These are phyloP conservation scores for Neoascochyta sp. DNA, from an alignment of 2,329 filamentous ascomycete genomes.

Conservation along the genomic window DNA sequence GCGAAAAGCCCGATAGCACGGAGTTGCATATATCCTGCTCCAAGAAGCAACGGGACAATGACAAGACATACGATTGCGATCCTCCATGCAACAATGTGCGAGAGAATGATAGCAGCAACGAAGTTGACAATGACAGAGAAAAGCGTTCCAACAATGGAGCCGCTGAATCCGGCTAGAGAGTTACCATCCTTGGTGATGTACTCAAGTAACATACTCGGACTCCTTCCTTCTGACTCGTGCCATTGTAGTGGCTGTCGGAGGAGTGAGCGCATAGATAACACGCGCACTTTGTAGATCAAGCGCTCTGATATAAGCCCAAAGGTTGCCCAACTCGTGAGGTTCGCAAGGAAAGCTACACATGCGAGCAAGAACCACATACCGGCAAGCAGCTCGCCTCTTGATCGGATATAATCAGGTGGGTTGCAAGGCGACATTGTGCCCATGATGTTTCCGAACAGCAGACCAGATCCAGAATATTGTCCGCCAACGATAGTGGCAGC, in stretches of 20 bases:
- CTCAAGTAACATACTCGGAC: constrained; percentile 59
- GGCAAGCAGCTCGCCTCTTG: constrained; percentile 52
- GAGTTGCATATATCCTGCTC: constrained; percentile 66
- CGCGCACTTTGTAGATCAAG: constrained; percentile 60
- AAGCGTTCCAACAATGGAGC: constrained; percentile 66
- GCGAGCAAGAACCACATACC: constrained; percentile 60
- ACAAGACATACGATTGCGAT: constrained; percentile 70
- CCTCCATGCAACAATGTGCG: constrained; percentile 70
- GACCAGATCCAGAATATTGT: constrained; percentile 55
- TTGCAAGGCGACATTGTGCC: constrained; percentile 56
- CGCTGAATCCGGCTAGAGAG: constrained; percentile 64
- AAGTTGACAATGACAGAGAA: constrained; percentile 67
- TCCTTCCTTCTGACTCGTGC: constrained; percentile 64
- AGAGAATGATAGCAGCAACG: constrained; percentile 62
- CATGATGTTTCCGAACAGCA: constrained; percentile 60
- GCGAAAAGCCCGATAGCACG: constrained; percentile 59
- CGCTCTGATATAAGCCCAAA: constrained; percentile 62
- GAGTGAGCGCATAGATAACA: constrained; percentile 62
- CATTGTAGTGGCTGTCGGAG: constrained; percentile 66
- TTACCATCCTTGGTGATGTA: constrained; percentile 68
- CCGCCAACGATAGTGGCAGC: constrained; percentile 54
- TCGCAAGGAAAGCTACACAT: constrained; percentile 58
- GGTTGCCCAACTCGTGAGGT: constrained; percentile 56
- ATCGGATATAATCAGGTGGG: constrained; percentile 46
- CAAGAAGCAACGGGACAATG: constrained; percentile 64